Conservation (phyloP, 768 basidiomycete species). For the Phylloporus sp. region DNA sequence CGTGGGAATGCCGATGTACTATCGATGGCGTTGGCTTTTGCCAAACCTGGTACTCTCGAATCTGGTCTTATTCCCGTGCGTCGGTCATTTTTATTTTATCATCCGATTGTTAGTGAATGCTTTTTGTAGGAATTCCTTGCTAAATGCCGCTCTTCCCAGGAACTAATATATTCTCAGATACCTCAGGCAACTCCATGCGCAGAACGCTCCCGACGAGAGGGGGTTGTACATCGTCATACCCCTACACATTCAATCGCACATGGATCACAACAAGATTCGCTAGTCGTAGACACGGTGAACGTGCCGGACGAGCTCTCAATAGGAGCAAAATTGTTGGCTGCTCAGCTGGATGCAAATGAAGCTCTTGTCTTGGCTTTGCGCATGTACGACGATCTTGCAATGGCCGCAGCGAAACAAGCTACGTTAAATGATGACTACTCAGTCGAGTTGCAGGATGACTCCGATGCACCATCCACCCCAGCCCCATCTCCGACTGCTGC, state of each 20-base stretch:
- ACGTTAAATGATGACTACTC: constrained; percentile 31
- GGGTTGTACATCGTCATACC: constrained; percentile 11
- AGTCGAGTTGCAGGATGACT: constrained; percentile 19
- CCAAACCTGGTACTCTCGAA: constrained; percentile 66
- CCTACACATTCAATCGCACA: constrained; percentile 18
- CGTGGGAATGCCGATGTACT: constrained; percentile 76
- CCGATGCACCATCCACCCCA: constrained; percentile 29
- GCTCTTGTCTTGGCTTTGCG: constrained; percentile 64
- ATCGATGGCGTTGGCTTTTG: constrained; percentile 63
- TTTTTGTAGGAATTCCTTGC: constrained; percentile 71
- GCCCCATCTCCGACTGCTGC: constrained; percentile 21
- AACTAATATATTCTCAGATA: constrained; percentile 82
- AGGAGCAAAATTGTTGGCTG: constrained; percentile 73
- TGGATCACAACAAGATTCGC: constrained; percentile 19
- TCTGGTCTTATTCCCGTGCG: constrained; percentile 64
- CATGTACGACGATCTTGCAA: constrained; percentile 75
- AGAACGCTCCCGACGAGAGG: constrained; percentile 54
- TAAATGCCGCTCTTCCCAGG: constrained; percentile 79
- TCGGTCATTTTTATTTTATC: background rate
- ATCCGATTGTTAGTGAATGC: background rate
- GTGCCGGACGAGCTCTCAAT: constrained; percentile 47
- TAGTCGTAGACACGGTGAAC: constrained; percentile 29
- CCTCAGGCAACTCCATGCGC: constrained; percentile 87
- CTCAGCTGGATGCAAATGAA: constrained; percentile 70
- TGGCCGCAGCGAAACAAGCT: constrained; percentile 52